Percentiles rank a stretch among this genome's conserved stretches.
Conservation (phyloP, 2,329 filamentous ascomycete species). For the Ilyonectria destructans region DNA sequence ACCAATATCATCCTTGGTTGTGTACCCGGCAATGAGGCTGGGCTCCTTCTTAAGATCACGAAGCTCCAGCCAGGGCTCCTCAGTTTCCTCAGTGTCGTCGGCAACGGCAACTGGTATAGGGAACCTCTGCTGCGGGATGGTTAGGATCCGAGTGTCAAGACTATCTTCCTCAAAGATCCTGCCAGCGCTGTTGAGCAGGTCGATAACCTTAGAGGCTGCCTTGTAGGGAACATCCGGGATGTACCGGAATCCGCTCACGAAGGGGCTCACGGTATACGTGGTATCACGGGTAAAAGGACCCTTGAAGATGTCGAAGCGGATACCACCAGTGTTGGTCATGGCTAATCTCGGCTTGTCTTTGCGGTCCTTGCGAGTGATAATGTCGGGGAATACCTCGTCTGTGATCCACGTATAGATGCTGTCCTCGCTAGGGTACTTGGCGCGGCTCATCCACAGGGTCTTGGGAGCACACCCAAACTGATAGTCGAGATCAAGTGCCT, state of each 20-base stretch:
- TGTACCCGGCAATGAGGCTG: conserved; percentile 80
- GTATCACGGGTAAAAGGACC: conserved; percentile 92
- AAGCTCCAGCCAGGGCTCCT: conserved; percentile 53
- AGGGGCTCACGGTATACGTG: conserved; percentile 90
- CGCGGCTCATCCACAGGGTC: conserved; percentile 86
- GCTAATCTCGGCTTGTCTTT: conserved; percentile 77
- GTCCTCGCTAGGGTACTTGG: conserved; percentile 79
- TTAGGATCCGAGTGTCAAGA: conserved; percentile 64
- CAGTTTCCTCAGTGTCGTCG: conserved; percentile 34
- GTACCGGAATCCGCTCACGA: conserved; percentile 83
- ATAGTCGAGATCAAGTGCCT: conserved; percentile 80
- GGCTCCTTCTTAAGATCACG: conserved; percentile 53
- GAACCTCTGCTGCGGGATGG: conserved; percentile 64
- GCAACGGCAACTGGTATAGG: conserved; percentile 36
- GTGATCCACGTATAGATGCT: conserved; percentile 90
- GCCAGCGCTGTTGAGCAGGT: conserved; percentile 70
- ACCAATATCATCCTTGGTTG: conserved; percentile 88
- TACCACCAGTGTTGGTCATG: conserved; percentile 89
- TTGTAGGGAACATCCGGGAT: conserved; percentile 87
- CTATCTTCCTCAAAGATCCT: conserved; percentile 61
- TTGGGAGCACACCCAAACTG: conserved; percentile 87
- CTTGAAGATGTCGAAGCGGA: conserved; percentile 96
- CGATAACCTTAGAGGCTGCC: conserved; percentile 79
- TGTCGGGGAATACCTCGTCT: conserved; percentile 79
- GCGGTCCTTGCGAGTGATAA: conserved; percentile 72